These are phyloP conservation scores for Scedosporium minutisporum DNA, from an alignment of 2,329 filamentous ascomycete genomes.

Conservation along the genomic window DNA sequence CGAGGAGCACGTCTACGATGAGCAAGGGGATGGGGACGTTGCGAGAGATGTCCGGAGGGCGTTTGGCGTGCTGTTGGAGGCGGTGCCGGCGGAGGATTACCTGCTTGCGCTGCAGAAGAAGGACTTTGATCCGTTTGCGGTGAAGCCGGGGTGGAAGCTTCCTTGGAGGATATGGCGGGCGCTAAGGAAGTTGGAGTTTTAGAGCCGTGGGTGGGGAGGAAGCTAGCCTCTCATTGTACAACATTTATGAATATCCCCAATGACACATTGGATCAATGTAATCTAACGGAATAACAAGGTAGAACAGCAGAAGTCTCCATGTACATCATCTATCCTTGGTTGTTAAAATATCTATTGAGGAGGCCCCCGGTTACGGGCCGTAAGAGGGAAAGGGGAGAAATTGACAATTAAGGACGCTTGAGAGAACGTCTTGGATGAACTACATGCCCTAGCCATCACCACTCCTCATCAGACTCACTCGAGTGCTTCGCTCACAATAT, in stretches of 20 bases:
- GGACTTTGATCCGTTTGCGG: conserved; percentile 76
- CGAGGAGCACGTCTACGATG: conserved; percentile 44
- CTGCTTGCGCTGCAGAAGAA: conserved; percentile 65
- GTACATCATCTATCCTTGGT: too few species aligned
- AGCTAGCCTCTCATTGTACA: not conserved
- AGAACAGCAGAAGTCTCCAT: not conserved
- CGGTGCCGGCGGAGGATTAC: conserved; percentile 68
- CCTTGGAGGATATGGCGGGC: conserved; percentile 64
- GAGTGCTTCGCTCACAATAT: too few species aligned
- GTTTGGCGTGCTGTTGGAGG: conserved; percentile 74
- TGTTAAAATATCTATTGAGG: too few species aligned
- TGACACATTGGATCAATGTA: not conserved
- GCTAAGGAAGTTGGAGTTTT: conserved; percentile 38
- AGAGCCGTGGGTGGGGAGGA: conserved; percentile 7
- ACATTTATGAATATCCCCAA: not conserved
- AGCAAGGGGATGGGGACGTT: conserved; percentile 25
- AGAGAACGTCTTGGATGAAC: too few species aligned
- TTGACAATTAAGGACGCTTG: too few species aligned
- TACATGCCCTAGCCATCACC: too few species aligned
- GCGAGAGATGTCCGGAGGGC: conserved; percentile 43
- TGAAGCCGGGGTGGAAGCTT: conserved; percentile 63
- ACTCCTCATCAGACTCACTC: too few species aligned
- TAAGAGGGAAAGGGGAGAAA: too few species aligned
- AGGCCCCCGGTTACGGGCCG: too few species aligned
- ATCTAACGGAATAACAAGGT: not conserved